Percentiles rank a stretch among this genome's conserved stretches.
phyloP scores from a whole-genome alignment of 768 basidiomycete genomes.

The Phaeolepiota aurea region DNA sequence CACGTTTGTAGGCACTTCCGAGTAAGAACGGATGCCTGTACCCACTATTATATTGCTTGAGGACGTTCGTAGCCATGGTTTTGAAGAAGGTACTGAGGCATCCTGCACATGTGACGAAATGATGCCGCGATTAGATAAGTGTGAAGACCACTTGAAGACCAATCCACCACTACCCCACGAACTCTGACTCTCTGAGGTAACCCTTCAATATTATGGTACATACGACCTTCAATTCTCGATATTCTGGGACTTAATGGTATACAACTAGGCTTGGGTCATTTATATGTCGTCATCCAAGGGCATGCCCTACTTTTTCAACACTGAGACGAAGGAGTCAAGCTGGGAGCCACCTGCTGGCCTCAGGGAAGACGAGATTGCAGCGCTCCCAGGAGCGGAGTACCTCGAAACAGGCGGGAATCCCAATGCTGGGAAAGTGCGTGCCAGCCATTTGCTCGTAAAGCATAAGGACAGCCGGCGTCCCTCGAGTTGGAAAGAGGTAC shows the following conservation, averaged over 20 bases:
- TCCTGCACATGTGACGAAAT: neutral
- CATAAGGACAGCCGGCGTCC: conserved; percentile 74
- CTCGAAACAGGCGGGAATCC: conserved; percentile 10
- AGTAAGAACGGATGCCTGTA: conserved; percentile 45
- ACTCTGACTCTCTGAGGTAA: neutral
- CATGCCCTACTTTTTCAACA: conserved; percentile 86
- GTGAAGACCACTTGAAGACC: neutral
- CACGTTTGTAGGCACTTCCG: conserved; percentile 32
- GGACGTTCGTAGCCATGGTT: neutral
- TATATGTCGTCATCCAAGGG: conserved; percentile 73
- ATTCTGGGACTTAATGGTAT: neutral
- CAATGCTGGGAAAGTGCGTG: conserved; percentile 59
- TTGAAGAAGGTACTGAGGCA: neutral
- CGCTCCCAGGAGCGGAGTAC: conserved; percentile 64
- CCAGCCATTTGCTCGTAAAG: conserved; percentile 94
- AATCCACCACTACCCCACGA: too few relatives aligned
- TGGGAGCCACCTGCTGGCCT: conserved; percentile 74
- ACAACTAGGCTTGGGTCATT: conserved; percentile 61
- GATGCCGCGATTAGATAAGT: neutral
- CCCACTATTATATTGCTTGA: conserved; percentile 15
- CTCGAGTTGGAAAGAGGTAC: conserved; percentile 79
- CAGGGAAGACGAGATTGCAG: conserved; percentile 46
- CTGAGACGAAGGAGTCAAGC: conserved; percentile 53
- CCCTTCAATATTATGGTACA: neutral
- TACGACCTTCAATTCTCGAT: neutral